Evolutionary conservation across 345 rosid species (phyloP).

Genomic region (Hypericum perforatum): DNA sequence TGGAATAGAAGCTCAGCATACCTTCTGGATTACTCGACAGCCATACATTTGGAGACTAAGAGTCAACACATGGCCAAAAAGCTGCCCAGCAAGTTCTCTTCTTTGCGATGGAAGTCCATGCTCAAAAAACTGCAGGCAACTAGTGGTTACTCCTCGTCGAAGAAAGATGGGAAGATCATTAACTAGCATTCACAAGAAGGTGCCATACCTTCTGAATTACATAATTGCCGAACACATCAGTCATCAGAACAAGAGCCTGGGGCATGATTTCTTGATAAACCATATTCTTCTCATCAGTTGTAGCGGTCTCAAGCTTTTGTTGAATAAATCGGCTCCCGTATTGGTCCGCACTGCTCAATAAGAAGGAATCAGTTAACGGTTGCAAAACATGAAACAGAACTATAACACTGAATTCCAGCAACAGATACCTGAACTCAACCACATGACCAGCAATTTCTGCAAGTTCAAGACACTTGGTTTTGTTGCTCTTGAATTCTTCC

Average conservation of each 20-base stretch:
- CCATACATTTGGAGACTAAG: slow-evolving; percentile 68
- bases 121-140: slow-evolving; percentile 44
- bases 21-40: slow-evolving; percentile 66
- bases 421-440: slow-evolving; percentile 58
- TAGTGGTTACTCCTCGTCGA: not conserved
- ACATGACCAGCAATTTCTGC: slow-evolving; percentile 63
- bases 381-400: not conserved
- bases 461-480: slow-evolving; percentile 56
- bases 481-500: slow-evolving; percentile 68
- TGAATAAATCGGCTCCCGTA: slow-evolving; percentile 61
- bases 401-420: not conserved
- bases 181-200: slow-evolving; percentile 1
- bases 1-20: slow-evolving; percentile 6
- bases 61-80: slow-evolving; percentile 41
- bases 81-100: slow-evolving; percentile 45
- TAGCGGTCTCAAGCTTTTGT: slow-evolving; percentile 54
- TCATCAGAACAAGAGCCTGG: slow-evolving; percentile 50
- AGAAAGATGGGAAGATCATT: slow-evolving; percentile 1
- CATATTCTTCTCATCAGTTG: slow-evolving; percentile 46
- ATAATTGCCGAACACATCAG: slow-evolving; percentile 67
- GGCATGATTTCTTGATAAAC: slow-evolving; percentile 56
- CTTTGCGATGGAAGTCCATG: slow-evolving; percentile 52
- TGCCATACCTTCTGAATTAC: slow-evolving; percentile 50
- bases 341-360: slow-evolving; percentile 55
- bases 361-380: not conserved